These are phyloP conservation scores for Apiospora koreana DNA, from an alignment of 2,329 filamentous ascomycete genomes.

Conservation along the genomic window DNA sequence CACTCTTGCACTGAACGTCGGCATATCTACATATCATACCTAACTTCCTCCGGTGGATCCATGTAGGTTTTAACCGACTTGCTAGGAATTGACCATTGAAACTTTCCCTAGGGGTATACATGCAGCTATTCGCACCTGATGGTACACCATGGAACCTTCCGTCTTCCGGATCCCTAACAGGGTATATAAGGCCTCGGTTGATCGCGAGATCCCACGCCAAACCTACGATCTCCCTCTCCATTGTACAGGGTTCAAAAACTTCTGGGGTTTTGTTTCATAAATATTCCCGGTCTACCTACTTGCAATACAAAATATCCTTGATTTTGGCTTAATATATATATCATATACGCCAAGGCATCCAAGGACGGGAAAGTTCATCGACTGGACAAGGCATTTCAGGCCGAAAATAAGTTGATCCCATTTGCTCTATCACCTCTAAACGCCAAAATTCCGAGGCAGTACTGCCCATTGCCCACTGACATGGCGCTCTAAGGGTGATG, in stretches of 20 bases:
- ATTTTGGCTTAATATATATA: not conserved
- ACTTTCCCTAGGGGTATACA: not conserved
- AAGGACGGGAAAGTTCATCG: not conserved
- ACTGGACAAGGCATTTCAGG: not conserved
- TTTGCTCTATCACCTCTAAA: constrained; percentile 34
- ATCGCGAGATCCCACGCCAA: not conserved
- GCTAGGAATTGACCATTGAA: not conserved
- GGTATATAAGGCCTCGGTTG: too few species aligned
- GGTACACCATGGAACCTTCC: not conserved
- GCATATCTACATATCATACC: too few species aligned
- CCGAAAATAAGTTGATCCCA: constrained; percentile 9
- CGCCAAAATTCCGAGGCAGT: constrained; percentile 29
- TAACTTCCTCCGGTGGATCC: not conserved
- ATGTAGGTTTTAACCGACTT: not conserved
- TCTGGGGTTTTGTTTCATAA: not conserved
- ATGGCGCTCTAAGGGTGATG: constrained; percentile 15
- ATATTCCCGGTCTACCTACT: not conserved
- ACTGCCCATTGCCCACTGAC: constrained; percentile 11
- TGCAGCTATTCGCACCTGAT: not conserved
- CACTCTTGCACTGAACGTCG: not conserved
- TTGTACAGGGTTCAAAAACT: not conserved
- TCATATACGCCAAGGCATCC: not conserved
- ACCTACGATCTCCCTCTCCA: not conserved
- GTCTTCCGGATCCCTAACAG: not conserved
- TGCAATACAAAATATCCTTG: not conserved